These are phyloP conservation scores for Nitzschia putrida DNA, from an alignment of 108 stramenopile species.

Conservation along the genomic window DNA sequence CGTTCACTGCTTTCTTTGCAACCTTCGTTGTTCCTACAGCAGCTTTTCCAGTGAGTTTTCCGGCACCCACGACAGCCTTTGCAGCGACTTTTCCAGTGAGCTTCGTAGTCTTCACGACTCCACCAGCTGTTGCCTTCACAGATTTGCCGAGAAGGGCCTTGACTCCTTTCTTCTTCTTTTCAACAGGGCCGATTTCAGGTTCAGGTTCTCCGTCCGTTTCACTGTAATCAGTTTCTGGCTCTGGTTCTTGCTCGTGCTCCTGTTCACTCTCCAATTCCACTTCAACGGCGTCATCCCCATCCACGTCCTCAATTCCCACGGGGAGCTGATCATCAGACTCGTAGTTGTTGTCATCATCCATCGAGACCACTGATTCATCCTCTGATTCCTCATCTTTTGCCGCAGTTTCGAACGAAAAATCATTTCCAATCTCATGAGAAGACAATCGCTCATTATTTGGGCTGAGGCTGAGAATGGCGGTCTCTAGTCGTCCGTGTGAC, in stretches of 20 bases:
- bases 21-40: constrained; percentile 25
- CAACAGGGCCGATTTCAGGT: background rate
- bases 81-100: constrained; percentile 54
- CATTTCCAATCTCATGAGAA: background rate
- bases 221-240: background rate
- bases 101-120: constrained; percentile 21
- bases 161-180: constrained; percentile 17
- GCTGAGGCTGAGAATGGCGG: background rate
- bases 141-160: constrained; percentile 19
- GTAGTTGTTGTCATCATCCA: background rate
- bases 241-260: constrained; percentile 3
- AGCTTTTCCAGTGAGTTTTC: constrained; percentile 35
- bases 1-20: constrained; percentile 25
- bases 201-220: background rate
- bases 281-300: constrained; percentile 16
- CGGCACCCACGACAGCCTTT: constrained; percentile 31
- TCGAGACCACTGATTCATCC: constrained; percentile 11
- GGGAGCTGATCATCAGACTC: constrained; percentile 10
- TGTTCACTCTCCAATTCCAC: constrained; percentile 14
- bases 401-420: constrained; percentile 5
- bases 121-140: constrained; percentile 23
- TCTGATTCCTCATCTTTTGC: constrained; percentile 1
- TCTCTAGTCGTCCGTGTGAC: background rate
- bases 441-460: background rate
- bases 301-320: background rate